Conservation (phyloP, 768 basidiomycete genomes). For the Phlebiopsis flavidoalba region DNA sequence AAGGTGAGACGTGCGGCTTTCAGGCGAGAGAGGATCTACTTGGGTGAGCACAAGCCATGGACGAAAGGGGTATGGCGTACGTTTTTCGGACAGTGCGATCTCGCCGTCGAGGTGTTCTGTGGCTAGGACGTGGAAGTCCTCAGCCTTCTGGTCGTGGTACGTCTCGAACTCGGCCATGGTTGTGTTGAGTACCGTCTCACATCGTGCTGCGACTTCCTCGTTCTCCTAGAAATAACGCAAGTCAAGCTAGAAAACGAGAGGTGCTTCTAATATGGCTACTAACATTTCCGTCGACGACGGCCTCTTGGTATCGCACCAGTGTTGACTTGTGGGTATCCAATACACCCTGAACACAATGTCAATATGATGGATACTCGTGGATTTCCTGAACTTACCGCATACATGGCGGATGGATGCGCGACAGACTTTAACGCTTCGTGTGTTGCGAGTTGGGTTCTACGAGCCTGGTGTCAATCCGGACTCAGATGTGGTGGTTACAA, state of each 20-base stretch:
- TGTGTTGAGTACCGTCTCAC: slow-evolving; percentile 83
- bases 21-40: slow-evolving; percentile 54
- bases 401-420: slow-evolving; percentile 69
- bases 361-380: background rate
- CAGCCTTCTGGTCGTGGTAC: slow-evolving; percentile 68
- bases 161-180: slow-evolving; percentile 87
- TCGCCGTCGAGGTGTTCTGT: slow-evolving; percentile 75
- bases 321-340: slow-evolving; percentile 75
- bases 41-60: background rate
- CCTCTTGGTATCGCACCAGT: slow-evolving; percentile 58
- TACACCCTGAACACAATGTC: slow-evolving; percentile 41
- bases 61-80: slow-evolving; percentile 24
- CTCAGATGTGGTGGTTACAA: background rate
- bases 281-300: slow-evolving; percentile 35
- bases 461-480: slow-evolving; percentile 46
- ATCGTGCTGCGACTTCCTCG: slow-evolving; percentile 65
- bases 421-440: slow-evolving; percentile 74
- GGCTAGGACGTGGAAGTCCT: slow-evolving; percentile 57
- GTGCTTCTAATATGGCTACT: background rate
- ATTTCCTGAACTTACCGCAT: slow-evolving; percentile 45
- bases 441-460: slow-evolving; percentile 63
- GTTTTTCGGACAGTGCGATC: slow-evolving; percentile 71
- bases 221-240: slow-evolving; percentile 37
- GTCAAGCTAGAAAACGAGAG: no score
- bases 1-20: slow-evolving; percentile 50